A percentile compares a stretch with the other conserved stretches of the same genome.
Conservation (phyloP, 257 asterid genomes). For the Knoxia roxburghii region DNA sequence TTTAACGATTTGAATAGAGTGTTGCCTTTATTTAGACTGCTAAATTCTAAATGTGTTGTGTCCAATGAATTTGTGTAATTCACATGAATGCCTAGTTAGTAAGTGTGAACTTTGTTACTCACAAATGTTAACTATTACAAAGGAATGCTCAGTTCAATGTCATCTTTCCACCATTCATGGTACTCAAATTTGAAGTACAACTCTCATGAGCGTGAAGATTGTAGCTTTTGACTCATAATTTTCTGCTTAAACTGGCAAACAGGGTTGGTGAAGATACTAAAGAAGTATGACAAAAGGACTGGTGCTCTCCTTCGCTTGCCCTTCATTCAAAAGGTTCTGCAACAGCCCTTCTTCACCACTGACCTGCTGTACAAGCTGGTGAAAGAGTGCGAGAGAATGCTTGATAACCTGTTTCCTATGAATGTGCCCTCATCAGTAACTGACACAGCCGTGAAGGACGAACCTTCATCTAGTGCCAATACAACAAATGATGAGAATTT, state of each 20-base stretch:
- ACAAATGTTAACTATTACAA: neutral
- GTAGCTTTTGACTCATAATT: neutral
- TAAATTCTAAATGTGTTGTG: neutral
- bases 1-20: neutral
- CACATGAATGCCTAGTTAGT: neutral
- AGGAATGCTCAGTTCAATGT: neutral
- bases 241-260: slow-evolving; percentile 10
- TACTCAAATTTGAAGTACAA: neutral
- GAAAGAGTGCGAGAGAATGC: slow-evolving; percentile 85
- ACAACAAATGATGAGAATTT: slow-evolving; percentile 24
- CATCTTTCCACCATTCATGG: neutral
- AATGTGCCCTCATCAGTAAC: slow-evolving; percentile 22
- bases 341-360: slow-evolving; percentile 82
- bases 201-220: neutral
- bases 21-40: neutral
- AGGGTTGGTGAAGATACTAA: slow-evolving; percentile 85
- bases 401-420: slow-evolving; percentile 56
- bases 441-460: slow-evolving; percentile 29
- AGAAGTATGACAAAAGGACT: slow-evolving; percentile 90
- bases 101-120: neutral
- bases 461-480: slow-evolving; percentile 40
- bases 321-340: slow-evolving; percentile 87
- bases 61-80: neutral
- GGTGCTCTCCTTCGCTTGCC: slow-evolving; percentile 93
- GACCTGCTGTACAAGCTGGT: slow-evolving; percentile 83